Percentiles rank a stretch among this genome's conserved stretches.
Evolutionary conservation across 2,329 filamentous ascomycete genomes (phyloP).

Genomic region (Amphichorda felina): DNA sequence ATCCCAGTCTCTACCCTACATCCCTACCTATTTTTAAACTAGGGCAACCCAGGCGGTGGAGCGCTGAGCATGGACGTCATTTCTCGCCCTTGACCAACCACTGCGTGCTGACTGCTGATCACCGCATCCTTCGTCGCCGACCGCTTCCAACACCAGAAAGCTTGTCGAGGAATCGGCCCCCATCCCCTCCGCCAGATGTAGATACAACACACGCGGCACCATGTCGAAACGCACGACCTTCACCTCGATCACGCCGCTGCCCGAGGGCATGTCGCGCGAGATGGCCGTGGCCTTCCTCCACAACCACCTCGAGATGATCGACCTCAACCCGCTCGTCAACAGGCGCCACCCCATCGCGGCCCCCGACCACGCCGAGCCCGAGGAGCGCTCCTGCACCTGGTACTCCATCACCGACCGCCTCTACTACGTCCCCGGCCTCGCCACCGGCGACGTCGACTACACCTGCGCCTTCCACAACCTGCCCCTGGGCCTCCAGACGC

Average conservation of each 20-base stretch:
- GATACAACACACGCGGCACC: too few relatives aligned
- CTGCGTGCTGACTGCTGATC: too few relatives aligned
- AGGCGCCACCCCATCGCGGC: constrained; percentile 57
- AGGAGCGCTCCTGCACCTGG: constrained; percentile 64
- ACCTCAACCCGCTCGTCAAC: constrained; percentile 73
- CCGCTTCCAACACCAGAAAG: too few relatives aligned
- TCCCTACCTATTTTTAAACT: too few relatives aligned
- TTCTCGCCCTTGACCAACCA: too few relatives aligned
- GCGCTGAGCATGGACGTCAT: too few relatives aligned
- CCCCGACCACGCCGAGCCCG: constrained; percentile 51
- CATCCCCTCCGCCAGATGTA: too few relatives aligned
- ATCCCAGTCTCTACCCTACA: too few relatives aligned
- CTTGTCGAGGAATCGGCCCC: too few relatives aligned
- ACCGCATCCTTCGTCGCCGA: too few relatives aligned
- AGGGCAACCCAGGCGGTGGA: too few relatives aligned
- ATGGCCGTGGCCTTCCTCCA: constrained; percentile 67
- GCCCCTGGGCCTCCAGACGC: constrained; percentile 63
- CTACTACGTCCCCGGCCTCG: constrained; percentile 57
- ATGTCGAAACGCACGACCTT: constrained; percentile 65
- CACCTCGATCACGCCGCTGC: constrained; percentile 70
- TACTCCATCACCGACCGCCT: constrained; percentile 71
- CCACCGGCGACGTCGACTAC: constrained; percentile 60
- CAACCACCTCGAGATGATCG: constrained; percentile 73
- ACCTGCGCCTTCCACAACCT: constrained; percentile 72
- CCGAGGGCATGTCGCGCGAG: constrained; percentile 52